phyloP scores from a whole-genome alignment of 768 basidiomycete genomes.

The Lentinus brumalis region DNA sequence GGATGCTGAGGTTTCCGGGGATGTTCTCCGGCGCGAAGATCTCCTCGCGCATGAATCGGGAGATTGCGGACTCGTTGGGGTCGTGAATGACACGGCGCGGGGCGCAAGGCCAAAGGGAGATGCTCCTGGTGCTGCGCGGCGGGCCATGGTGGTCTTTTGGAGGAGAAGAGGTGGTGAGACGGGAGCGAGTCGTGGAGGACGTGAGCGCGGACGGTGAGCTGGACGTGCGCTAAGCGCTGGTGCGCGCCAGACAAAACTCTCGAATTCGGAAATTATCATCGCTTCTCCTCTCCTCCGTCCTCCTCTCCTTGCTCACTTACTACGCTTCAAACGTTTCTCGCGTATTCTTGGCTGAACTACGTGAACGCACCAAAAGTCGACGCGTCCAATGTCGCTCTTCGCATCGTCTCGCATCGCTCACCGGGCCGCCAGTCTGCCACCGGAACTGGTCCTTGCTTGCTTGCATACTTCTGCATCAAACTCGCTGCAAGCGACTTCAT shows the following conservation, averaged over 20 bases:
- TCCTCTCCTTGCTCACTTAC: no score
- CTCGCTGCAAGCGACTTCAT: background rate
- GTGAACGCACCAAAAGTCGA: no score
- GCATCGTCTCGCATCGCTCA: slow-evolving; percentile 12
- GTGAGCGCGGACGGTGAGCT: background rate
- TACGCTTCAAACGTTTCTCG: no score
- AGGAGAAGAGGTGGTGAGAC: background rate
- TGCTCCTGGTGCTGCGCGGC: slow-evolving; percentile 58
- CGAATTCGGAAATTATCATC: no score
- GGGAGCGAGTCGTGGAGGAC: background rate
- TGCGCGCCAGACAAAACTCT: background rate
- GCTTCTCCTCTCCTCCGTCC: no score
- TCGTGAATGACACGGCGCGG: slow-evolving; percentile 46
- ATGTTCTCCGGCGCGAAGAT: slow-evolving; percentile 74
- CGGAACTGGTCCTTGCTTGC: slow-evolving; percentile 19
- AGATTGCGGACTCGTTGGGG: slow-evolving; percentile 65
- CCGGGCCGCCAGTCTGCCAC: slow-evolving; percentile 11
- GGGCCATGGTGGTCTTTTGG: slow-evolving; percentile 54
- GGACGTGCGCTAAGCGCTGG: background rate
- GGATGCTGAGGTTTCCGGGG: slow-evolving; percentile 70
- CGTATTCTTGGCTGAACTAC: no score
- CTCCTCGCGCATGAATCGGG: slow-evolving; percentile 57
- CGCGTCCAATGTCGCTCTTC: slow-evolving; percentile 18
- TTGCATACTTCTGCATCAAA: slow-evolving; percentile 18
- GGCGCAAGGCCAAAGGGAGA: slow-evolving; percentile 51